Evolutionary conservation across 108 stramenopile genomes (phyloP), one percentile per base, ranked within the genome.

Genomic region (Conticribra guillardii): DNA sequence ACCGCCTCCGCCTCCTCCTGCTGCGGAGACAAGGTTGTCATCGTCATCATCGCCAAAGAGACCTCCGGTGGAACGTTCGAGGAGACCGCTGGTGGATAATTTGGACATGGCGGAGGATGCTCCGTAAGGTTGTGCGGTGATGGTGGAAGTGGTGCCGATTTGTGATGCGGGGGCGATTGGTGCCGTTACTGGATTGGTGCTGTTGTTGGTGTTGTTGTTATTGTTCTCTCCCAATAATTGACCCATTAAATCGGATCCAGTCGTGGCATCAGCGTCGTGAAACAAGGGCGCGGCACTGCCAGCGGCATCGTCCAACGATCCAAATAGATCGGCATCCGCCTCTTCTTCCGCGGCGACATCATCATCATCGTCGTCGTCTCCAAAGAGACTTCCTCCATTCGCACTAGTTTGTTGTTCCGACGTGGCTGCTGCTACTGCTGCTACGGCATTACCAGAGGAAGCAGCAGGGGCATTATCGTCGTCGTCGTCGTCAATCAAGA

Each of bases 21-120:
- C 44, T 19, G 30, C 56, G 22, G 19, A 31, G 28, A 54, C 2
- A 3, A 41, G 0, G 21, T 3, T 41, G 30, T 82, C 83, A 24
- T 81, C 85, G 8, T 67, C 63, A 44, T 17, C 50, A 1, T 31
- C 59, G 54, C 73, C 84, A n/a, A 80, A 56, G 11, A 67, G 84
- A 18, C 60, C 87, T 18, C 54, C 66, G 32, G 30, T 33, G 30
- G 31, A n/a, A 53, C 24, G 53, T 29, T 64, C 73, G 22, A 80
- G 45, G 17, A 74, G 52, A 5, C 64, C 73, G 23, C 73, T 80
- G 34, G n/a, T 34, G 29, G 73, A 32, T 17, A 68, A 48, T 21
- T 57, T 60, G 23, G 60, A 60, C 3, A 34, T 8, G 22, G 24
- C 24, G 8, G 37, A 41, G 8, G 37, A 41, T 11, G 37, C 37